Percentiles rank a stretch among this genome's conserved stretches.
These are phyloP conservation scores for Komagataella pseudopastoris DNA, from an alignment of 805 yeast species.

Conservation along the genomic window DNA sequence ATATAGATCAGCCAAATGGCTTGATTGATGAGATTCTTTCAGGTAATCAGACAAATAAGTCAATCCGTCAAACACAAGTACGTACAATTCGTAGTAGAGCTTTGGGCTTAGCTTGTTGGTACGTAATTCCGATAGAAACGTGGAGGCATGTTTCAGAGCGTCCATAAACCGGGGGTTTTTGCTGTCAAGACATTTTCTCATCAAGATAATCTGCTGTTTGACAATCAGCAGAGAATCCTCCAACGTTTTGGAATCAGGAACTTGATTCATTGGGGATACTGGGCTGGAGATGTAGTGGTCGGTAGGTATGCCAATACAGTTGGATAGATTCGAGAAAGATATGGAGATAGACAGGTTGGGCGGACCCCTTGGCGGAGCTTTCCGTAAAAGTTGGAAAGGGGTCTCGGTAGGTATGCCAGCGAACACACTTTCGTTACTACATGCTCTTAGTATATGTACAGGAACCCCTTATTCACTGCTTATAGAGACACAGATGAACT, in stretches of 20 bases:
- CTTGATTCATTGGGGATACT: slow-evolving; percentile 13
- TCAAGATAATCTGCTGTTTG: slow-evolving; percentile 54
- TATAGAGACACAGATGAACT: slow-evolving; percentile 29
- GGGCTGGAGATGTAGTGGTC: background rate
- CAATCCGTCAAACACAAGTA: slow-evolving; percentile 71
- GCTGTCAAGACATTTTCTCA: slow-evolving; percentile 60
- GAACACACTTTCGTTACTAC: background rate
- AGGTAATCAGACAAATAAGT: slow-evolving; percentile 53
- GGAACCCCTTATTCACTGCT: slow-evolving; percentile 18
- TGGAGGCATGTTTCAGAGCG: slow-evolving; percentile 78
- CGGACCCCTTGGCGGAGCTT: background rate
- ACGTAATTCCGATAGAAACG: slow-evolving; percentile 69
- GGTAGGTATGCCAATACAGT: background rate
- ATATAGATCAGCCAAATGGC: slow-evolving; percentile 77
- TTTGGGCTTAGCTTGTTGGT: slow-evolving; percentile 70
- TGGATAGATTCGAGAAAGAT: background rate
- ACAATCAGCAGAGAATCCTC: slow-evolving; percentile 38
- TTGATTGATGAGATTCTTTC: slow-evolving; percentile 50
- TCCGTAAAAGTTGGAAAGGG: background rate
- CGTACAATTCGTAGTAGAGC: slow-evolving; percentile 86
- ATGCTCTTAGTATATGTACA: background rate
- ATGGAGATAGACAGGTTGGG: background rate
- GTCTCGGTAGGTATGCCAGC: background rate
- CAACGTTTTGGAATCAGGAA: slow-evolving; percentile 7
- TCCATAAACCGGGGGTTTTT: slow-evolving; percentile 58